Evolutionary conservation across 495 filamentous ascomycete genomes (phyloP), one percentile per base, ranked within the genome.

Genomic region (Aspergillus ellipticus): DNA sequence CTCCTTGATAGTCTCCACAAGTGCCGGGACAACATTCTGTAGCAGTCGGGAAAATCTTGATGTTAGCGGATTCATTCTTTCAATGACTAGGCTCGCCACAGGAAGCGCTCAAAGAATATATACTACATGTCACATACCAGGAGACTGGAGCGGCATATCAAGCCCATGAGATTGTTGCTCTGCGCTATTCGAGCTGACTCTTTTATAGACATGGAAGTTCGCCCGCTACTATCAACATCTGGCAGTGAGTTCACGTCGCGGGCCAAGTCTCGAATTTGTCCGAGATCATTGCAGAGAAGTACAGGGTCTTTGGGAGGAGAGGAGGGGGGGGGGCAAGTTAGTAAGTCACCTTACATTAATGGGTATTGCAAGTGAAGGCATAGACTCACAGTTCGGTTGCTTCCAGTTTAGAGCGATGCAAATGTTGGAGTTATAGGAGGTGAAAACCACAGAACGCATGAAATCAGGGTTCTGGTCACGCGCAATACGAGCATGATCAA

Each of bases 321-420:
- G n/a, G 49, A 29, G 5, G 22, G 59, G 31, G 59, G 42, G 33
- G 9, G 4, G n/a, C 11, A n/a, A 15, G 35, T 58, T 49, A 60
- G 46, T 24, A 29, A 37, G 17, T 31, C 15, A 3, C 8, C 4
- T 33, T n/a, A 4, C 9, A 24, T n/a, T 3, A 22, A 28, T 28
- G 8, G 13, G 37, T 51, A 50, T 42, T 46, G 28, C 7, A 39
- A 19, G 8, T 13, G 9, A 41, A 22, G 42, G 26, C 7, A 41
- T n/a, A 26, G 10, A 71, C 83, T 74, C 70, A 90, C 87, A 98
- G 61, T 97, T 98, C 10, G 94, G 94, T 68, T 98, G 94, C 71
- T 98, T 98, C 95, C 95, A 98, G 68, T 97, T 97, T 50, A 98
- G 64, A 4, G 92, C 90, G 33, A 89, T 92, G 69, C 94, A 98